phyloP scores from a whole-genome alignment of 768 basidiomycete species.

The Lentinula lateritia region DNA sequence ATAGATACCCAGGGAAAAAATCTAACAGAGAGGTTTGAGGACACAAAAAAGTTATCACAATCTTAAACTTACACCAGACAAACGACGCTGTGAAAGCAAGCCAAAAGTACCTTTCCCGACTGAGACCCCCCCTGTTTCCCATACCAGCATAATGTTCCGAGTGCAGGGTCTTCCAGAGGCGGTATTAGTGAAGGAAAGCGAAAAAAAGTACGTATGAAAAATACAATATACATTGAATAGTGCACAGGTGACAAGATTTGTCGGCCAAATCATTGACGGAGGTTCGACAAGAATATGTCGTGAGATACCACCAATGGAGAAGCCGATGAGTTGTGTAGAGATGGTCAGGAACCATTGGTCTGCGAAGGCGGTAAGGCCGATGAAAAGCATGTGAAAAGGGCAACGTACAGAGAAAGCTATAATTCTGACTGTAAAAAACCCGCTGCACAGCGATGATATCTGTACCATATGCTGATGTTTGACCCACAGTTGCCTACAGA shows the following conservation, averaged over 20 bases:
- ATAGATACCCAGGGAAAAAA: constrained; percentile 60
- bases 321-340: constrained; percentile 70
- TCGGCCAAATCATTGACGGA: constrained; percentile 73
- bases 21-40: constrained; percentile 23
- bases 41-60: background rate
- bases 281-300: constrained; percentile 62
- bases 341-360: constrained; percentile 60
- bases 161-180: constrained; percentile 49
- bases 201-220: background rate
- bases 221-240: constrained; percentile 6
- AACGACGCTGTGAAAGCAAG: constrained; percentile 44
- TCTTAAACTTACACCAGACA: constrained; percentile 37
- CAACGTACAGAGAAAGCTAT: constrained; percentile 39
- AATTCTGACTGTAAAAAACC: constrained; percentile 57
- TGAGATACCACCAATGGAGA: constrained; percentile 48
- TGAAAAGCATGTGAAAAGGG: background rate
- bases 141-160: constrained; percentile 52
- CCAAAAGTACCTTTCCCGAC: constrained; percentile 54
- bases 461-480: constrained; percentile 47
- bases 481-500: constrained; percentile 5
- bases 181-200: constrained; percentile 36
- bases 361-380: constrained; percentile 11
- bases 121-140: constrained; percentile 46
- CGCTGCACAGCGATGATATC: constrained; percentile 73
- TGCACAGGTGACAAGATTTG: constrained; percentile 62